Percentiles rank a stretch among this genome's conserved stretches.
Evolutionary conservation across 805 yeast genomes (phyloP).

Genomic region (Naumovozyma dairenensis): DNA sequence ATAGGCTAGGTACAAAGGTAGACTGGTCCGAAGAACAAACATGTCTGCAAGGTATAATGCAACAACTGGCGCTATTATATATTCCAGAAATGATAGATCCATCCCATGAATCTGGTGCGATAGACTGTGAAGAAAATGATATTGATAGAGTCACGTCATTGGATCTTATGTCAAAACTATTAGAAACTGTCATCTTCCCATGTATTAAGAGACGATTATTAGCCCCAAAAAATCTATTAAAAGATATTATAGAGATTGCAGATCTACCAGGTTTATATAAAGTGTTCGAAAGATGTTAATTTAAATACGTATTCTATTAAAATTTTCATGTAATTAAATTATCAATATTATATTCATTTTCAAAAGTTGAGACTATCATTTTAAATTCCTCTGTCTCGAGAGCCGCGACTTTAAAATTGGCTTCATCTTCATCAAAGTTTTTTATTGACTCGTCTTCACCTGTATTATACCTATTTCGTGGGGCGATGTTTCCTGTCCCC

Average conservation of each 20-base stretch:
- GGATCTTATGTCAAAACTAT: constrained; percentile 25
- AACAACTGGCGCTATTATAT: constrained; percentile 63
- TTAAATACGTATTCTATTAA: neutral
- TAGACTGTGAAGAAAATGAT: constrained; percentile 17
- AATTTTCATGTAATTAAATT: constrained; percentile 5
- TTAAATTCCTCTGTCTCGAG: constrained; percentile 10
- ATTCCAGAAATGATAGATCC: constrained; percentile 46
- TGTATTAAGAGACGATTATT: constrained; percentile 49
- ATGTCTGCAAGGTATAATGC: constrained; percentile 57
- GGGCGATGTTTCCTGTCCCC: constrained; percentile 3
- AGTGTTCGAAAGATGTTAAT: constrained; percentile 87
- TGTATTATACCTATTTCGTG: neutral
- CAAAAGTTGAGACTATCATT: constrained; percentile 14
- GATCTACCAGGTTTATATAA: constrained; percentile 82
- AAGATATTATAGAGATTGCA: constrained; percentile 73
- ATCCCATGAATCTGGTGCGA: constrained; percentile 11
- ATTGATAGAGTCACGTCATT: constrained; percentile 20
- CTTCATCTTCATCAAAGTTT: constrained; percentile 2
- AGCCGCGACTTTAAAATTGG: constrained; percentile 1
- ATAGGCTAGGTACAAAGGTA: constrained; percentile 47
- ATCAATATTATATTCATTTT: constrained; percentile 12
- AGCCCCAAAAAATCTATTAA: constrained; percentile 45
- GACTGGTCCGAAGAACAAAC: constrained; percentile 58
- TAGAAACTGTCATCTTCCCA: constrained; percentile 62
- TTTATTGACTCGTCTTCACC: neutral